Base-by-base conservation (phyloP, 306 rosid species). In the Pachyrhizus erosus region DNA sequence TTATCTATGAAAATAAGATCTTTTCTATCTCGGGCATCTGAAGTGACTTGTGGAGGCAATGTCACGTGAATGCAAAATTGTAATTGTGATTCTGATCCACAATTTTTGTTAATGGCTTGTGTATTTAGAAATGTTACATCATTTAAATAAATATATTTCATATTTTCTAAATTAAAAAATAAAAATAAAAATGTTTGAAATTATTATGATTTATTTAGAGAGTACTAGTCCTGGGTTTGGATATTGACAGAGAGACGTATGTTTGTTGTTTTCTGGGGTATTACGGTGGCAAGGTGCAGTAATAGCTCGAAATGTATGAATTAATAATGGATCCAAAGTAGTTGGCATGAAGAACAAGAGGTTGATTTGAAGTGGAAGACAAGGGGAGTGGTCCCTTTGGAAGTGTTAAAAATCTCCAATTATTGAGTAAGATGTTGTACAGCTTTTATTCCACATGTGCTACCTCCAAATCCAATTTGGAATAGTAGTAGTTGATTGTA, bases 21-120 rank as follows among this genome's bases (percentile, higher is more conserved):
- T 51, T 46, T 33, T 65, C 18, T 14, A 65, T 14, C 1, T 31
- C 31, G 61, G 14, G 14, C 13, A 65, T 65, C 39, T 65, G 73
- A 65, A 51, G 40, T 48, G 72, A 72, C 82, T 71, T 61, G 43
- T 26, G 77, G 73, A 46, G 78, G 60, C 79, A 34, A 58, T 51
- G 80, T 65, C 48, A 69, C 15, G 45, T 60, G 71, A 62, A 13
- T 64, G 7, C 83, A 72, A 23, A 33, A 42, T 42, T 57, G 77
- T 34, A 34, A 34, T 34, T 48, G 74, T 70, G 76, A 65, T 66
- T 21, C 13, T 6, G 15, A 78, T 48, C 61, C 34, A 75, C 67
- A 82, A 51, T 12, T 67, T 67, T 79, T 37, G 31, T 13, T 68
- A 13, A 37, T 39, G 49, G 42, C n/a, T 80, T 60, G 48, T 10